phyloP scores from a whole-genome alignment of 805 yeast species.

The Cyberlindnera maclurae region DNA sequence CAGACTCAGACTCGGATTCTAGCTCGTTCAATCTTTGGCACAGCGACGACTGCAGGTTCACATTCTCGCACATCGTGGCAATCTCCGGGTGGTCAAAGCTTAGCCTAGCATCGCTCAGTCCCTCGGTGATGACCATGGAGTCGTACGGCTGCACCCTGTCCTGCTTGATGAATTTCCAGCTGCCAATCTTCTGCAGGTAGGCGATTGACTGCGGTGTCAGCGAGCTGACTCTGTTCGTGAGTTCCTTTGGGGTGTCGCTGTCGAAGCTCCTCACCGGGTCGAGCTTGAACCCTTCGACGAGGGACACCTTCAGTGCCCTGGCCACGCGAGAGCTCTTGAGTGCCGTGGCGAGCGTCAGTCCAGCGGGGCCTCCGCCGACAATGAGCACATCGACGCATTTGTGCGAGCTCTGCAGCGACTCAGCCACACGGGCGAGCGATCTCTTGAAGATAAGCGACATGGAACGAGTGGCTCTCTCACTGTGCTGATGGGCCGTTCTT shows the following conservation, averaged over 20 bases:
- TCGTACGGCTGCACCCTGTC: slow-evolving; percentile 79
- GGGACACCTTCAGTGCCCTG: slow-evolving; percentile 47
- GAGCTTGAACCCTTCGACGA: slow-evolving; percentile 70
- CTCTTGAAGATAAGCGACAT: slow-evolving; percentile 21
- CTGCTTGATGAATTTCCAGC: slow-evolving; percentile 60
- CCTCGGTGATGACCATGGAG: slow-evolving; percentile 81
- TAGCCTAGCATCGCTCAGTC: slow-evolving; percentile 59
- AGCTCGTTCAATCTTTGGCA: slow-evolving; percentile 45
- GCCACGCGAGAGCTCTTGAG: slow-evolving; percentile 63
- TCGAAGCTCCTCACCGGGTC: slow-evolving; percentile 40
- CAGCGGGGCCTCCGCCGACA: slow-evolving; percentile 98
- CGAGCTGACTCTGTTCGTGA: slow-evolving; percentile 77
- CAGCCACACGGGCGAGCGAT: slow-evolving; percentile 15
- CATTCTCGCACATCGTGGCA: slow-evolving; percentile 85
- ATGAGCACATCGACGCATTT: slow-evolving; percentile 63
- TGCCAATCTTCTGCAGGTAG: slow-evolving; percentile 63
- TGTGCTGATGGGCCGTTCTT: no score
- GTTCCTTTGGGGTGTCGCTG: slow-evolving; percentile 34
- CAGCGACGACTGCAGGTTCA: slow-evolving; percentile 75
- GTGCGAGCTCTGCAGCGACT: neutral
- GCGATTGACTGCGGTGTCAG: slow-evolving; percentile 75
- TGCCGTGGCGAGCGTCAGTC: slow-evolving; percentile 78
- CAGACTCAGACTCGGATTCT: slow-evolving; percentile 25
- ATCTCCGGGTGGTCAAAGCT: slow-evolving; percentile 61
- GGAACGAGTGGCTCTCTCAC: no score